phyloP scores from a whole-genome alignment of 2,329 filamentous ascomycete genomes.

The Colletotrichum salicis region DNA sequence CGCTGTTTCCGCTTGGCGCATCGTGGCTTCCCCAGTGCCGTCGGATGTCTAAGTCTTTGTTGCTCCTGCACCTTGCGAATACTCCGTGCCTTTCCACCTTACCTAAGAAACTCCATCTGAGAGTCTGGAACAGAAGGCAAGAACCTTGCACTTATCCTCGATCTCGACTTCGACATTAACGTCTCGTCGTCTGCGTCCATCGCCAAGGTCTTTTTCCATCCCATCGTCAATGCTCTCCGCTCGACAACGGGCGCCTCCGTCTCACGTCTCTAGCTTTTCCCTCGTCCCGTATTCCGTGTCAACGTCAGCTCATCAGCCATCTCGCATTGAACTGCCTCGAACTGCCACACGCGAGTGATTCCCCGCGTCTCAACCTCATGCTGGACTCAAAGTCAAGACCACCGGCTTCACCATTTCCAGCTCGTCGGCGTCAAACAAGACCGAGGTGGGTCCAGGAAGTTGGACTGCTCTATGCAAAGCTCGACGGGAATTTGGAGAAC shows the following conservation, averaged over 20 bases:
- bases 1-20: background rate
- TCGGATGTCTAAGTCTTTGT: background rate
- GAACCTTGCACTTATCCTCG: constrained; percentile 5
- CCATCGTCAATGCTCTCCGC: constrained; percentile 14
- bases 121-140: background rate
- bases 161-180: background rate
- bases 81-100: background rate
- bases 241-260: constrained; percentile 20
- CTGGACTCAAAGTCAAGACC: constrained; percentile 24
- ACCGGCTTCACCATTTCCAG: constrained; percentile 14
- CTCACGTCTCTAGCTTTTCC: constrained; percentile 2
- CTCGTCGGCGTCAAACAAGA: constrained; percentile 14
- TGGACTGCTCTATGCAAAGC: background rate
- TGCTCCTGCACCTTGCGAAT: background rate
- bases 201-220: constrained; percentile 19
- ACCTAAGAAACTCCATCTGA: background rate
- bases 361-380: constrained; percentile 26
- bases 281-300: constrained; percentile 20
- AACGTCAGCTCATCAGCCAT: constrained; percentile 24
- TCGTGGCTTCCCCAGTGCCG: background rate
- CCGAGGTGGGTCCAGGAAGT: background rate
- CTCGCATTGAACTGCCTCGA: constrained; percentile 9
- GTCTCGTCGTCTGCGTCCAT: background rate
- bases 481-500: background rate
- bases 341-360: constrained; percentile 8